A percentile compares a stretch with the other conserved stretches of the same genome.
These are phyloP conservation scores for Penicillium bialowiezense DNA, from an alignment of 495 filamentous ascomycete species.

Conservation along the genomic window DNA sequence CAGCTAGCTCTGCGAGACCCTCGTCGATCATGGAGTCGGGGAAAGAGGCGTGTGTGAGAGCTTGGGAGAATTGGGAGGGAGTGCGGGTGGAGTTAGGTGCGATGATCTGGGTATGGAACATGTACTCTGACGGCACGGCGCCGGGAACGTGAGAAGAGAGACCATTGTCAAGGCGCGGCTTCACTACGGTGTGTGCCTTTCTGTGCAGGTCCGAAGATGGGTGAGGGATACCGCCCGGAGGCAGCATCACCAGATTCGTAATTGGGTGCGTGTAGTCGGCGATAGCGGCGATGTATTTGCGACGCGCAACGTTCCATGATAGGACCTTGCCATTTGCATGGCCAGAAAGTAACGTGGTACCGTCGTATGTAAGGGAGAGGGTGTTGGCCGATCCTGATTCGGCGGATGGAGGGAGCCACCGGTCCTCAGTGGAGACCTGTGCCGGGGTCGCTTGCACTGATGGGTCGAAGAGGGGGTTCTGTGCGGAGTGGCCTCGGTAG, in stretches of 20 bases:
- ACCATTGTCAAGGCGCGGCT: conserved; percentile 59
- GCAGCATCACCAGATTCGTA: conserved; percentile 71
- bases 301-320: conserved; percentile 72
- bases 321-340: conserved; percentile 76
- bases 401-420: conserved; percentile 59
- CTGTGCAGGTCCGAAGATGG: conserved; percentile 37
- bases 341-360: conserved; percentile 76
- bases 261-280: conserved; percentile 72
- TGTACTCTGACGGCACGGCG: conserved; percentile 63
- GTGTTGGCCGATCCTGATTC: conserved; percentile 62
- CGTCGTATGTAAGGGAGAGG: conserved; percentile 72
- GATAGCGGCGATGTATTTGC: conserved; percentile 57
- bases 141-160: conserved; percentile 44
- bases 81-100: conserved; percentile 13
- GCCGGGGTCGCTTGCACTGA: conserved; percentile 53
- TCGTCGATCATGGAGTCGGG: conserved; percentile 53
- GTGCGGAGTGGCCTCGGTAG: conserved; percentile 52
- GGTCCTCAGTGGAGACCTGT: conserved; percentile 51
- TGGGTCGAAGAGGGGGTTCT: conserved; percentile 54
- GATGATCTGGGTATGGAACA: conserved; percentile 63
- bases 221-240: conserved; percentile 55
- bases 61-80: conserved; percentile 41
- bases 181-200: conserved; percentile 61
- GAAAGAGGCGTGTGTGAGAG: conserved; percentile 52
- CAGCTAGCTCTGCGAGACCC: conserved; percentile 50